Conservation (phyloP, 306 rosid genomes). For the Glycine soja region DNA sequence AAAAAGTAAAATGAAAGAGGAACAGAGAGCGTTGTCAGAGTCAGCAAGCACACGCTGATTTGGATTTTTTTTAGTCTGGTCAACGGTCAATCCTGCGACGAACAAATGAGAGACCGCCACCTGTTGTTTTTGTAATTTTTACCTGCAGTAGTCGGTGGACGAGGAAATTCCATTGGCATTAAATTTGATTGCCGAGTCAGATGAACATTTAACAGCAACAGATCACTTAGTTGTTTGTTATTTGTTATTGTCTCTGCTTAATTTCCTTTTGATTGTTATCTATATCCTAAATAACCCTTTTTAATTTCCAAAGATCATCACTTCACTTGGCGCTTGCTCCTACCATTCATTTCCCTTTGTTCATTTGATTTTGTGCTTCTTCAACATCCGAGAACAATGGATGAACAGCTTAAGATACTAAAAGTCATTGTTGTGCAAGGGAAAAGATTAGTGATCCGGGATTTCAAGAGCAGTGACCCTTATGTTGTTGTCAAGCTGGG, state of each 20-base stretch:
- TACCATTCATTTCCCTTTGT: neutral
- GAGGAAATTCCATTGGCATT: too few species aligned
- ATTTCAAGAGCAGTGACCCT: conserved; percentile 86
- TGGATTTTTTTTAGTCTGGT: neutral
- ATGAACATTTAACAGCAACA: neutral
- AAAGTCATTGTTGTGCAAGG: conserved; percentile 64
- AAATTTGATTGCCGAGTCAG: neutral
- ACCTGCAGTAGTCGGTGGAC: too few species aligned
- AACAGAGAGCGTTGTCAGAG: neutral
- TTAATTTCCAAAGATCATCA: too few species aligned
- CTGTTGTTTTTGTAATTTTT: too few species aligned
- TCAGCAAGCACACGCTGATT: neutral
- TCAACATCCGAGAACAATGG: neutral
- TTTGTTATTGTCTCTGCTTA: neutral
- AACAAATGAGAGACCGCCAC: neutral
- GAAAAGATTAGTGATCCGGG: conserved; percentile 75
- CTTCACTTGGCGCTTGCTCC: too few species aligned
- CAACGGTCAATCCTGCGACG: neutral
- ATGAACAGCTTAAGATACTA: conserved; percentile 47
- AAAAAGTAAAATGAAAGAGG: neutral
- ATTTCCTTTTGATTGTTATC: neutral
- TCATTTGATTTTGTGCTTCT: neutral
- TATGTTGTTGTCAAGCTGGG: conserved; percentile 81
- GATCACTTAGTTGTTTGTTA: neutral
- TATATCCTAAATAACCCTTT: too few species aligned